Evolutionary conservation across 768 basidiomycete species (phyloP).

Genomic region (Mycena metata): DNA sequence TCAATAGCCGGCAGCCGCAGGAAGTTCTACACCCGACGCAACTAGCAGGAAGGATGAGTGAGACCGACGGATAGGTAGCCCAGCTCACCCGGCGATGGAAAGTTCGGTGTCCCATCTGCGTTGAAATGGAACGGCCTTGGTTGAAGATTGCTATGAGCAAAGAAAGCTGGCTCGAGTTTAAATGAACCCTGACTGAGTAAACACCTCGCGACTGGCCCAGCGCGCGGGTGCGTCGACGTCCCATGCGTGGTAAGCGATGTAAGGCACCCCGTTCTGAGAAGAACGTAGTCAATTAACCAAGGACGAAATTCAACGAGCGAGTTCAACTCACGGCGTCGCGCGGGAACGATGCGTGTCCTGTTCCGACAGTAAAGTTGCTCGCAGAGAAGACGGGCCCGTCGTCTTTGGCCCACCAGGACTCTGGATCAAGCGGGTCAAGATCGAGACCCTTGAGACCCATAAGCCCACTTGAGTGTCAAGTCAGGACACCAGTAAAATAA

Average conservation of each 20-base stretch:
- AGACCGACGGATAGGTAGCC: background rate
- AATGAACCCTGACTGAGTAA: slow-evolving; percentile 22
- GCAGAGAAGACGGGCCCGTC: slow-evolving; percentile 23
- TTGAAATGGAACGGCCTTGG: slow-evolving; percentile 1
- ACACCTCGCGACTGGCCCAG: slow-evolving; percentile 26
- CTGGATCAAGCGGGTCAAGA: slow-evolving; percentile 62
- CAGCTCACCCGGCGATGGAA: background rate
- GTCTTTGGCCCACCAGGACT: slow-evolving; percentile 28
- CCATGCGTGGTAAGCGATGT: slow-evolving; percentile 28
- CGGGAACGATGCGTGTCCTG: slow-evolving; percentile 31
- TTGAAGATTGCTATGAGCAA: background rate
- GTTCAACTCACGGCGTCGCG: slow-evolving; percentile 19
- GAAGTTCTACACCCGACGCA: slow-evolving; percentile 18
- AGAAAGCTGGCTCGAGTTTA: background rate
- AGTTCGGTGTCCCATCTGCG: background rate
- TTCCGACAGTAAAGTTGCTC: slow-evolving; percentile 23
- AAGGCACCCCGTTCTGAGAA: slow-evolving; percentile 12
- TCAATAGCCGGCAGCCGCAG: slow-evolving; percentile 15
- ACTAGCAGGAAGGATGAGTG: background rate
- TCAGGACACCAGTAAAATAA: background rate
- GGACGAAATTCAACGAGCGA: too few species aligned
- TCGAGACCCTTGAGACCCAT: slow-evolving; percentile 36
- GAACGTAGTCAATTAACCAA: background rate
- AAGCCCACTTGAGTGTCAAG: background rate
- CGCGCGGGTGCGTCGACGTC: slow-evolving; percentile 26